Base-by-base conservation (phyloP, 2,329 filamentous ascomycete species). In the Fusarium domesticum region DNA sequence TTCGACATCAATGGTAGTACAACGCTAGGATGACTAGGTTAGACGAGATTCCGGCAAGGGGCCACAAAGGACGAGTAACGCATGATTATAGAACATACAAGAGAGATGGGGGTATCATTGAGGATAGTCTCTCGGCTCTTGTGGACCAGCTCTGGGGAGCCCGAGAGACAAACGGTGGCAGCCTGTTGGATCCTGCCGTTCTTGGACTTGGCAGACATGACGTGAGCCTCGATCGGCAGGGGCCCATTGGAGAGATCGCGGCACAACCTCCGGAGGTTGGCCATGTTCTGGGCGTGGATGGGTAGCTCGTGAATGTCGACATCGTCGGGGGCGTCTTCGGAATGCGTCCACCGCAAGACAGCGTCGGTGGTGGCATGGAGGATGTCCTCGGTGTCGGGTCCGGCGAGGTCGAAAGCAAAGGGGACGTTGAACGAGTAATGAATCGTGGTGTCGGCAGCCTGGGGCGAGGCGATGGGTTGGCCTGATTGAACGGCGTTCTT, bases 371-470 rank as follows among this genome's bases (percentile, higher is more conserved):
- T 96, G 53, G 92, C 90, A 71, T 96, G 92, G 49, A 97, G 80
- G 61, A 98, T 89, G 69, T 97, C 91, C 68, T 96, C 90, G 57
- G 87, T 87, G 62, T 97, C 90, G 53, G 93, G 93, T 25, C 93
- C 93, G 51, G 88, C 81, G 50, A 98, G 83, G 61, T 92, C 92
- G 53, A 89, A 95, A 58, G 90, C 85, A 71, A 97, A 96, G 49
- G 93, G 93, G 37, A 98, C 87, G 66, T 96, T 97, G 83, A 98
- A 97, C 54, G 89, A 92, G 67, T 96, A 85, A 69, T 95, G 89
- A 69, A 97, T 88, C 55, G 83, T 83, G 40, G 84, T 77, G 65
- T 92, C 87, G 63, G 85, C 78, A 51, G 84, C 76, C 54, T 85
- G 83, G 46, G 85, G 81, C 55, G 86, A 83, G 59, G 83, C 76